Percentiles rank a stretch among this genome's conserved stretches.
Evolutionary conservation across 768 basidiomycete species (phyloP).

Genomic region (Kwoniella europaea): DNA sequence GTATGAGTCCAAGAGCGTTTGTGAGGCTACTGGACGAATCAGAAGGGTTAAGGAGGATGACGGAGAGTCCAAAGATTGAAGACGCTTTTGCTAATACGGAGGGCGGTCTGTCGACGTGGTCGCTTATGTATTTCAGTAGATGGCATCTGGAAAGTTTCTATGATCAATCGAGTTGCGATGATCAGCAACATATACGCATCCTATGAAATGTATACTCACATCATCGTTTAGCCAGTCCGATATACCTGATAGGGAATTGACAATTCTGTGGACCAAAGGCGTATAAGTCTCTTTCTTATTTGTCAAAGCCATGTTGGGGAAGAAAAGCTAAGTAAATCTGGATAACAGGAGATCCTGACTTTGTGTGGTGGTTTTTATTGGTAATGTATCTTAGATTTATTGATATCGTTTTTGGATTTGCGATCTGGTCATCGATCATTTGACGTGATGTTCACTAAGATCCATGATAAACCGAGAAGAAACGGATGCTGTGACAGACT

Average conservation of each 20-base stretch:
- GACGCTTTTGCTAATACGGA: slow-evolving; percentile 14
- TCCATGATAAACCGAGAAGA: too few species aligned
- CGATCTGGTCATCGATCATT: too few species aligned
- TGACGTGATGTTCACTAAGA: too few species aligned
- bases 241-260: background rate
- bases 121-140: slow-evolving; percentile 3
- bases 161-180: background rate
- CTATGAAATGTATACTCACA: background rate
- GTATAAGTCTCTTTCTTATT: background rate
- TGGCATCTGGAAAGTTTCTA: slow-evolving; percentile 9
- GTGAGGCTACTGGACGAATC: slow-evolving; percentile 5
- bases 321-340: background rate
- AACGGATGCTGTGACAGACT: too few species aligned
- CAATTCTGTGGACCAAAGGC: background rate
- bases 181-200: background rate
- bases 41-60: slow-evolving; percentile 22
- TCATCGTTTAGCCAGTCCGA: slow-evolving; percentile 5
- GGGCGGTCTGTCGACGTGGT: slow-evolving; percentile 19
- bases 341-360: too few species aligned
- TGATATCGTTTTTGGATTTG: too few species aligned
- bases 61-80: slow-evolving; percentile 6
- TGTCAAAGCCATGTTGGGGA: background rate
- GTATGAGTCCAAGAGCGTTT: slow-evolving; percentile 9
- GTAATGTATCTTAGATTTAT: too few species aligned
- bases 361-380: too few species aligned